A percentile compares a stretch with the other conserved stretches of the same genome.
These are phyloP conservation scores for Blepharisma stoltei DNA, from an alignment of 73 alveolate species.

Conservation along the genomic window DNA sequence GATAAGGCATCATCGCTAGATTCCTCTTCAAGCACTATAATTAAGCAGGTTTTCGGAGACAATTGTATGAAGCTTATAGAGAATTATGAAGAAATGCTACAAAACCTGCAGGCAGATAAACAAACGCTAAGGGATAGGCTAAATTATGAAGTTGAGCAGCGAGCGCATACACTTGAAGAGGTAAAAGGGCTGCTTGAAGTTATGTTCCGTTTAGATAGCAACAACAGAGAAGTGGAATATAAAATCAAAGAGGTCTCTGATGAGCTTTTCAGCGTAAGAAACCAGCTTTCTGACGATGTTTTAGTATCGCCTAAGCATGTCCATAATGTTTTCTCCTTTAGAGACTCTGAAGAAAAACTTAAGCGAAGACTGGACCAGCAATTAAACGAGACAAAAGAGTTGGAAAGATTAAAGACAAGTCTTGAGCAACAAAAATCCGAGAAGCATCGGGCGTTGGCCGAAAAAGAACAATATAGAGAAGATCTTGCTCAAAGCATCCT, in stretches of 20 bases:
- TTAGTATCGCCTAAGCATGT: too few relatives aligned
- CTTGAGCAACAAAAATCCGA: neutral
- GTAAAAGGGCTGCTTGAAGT: too few relatives aligned
- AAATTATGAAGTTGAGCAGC: too few relatives aligned
- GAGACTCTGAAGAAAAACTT: too few relatives aligned
- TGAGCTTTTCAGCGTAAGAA: too few relatives aligned
- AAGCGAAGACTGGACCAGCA: too few relatives aligned
- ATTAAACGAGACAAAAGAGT: neutral
- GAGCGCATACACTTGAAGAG: too few relatives aligned
- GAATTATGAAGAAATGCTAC: neutral
- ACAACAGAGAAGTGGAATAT: too few relatives aligned
- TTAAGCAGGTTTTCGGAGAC: neutral
- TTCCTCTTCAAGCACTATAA: neutral
- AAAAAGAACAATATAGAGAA: neutral
- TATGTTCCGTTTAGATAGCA: too few relatives aligned
- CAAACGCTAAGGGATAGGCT: neutral
- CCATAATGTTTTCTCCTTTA: too few relatives aligned
- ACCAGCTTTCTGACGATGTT: too few relatives aligned
- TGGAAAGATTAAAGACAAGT: neutral
- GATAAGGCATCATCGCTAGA: constrained; percentile 1
- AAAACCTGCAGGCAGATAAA: neutral
- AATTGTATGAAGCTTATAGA: neutral
- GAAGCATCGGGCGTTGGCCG: neutral
- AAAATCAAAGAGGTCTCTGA: too few relatives aligned
- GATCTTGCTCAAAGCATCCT: neutral